A percentile compares a stretch with the other conserved stretches of the same genome.
Evolutionary conservation across 257 asterid species (phyloP).

Genomic region (Solanum raphanifolium): DNA sequence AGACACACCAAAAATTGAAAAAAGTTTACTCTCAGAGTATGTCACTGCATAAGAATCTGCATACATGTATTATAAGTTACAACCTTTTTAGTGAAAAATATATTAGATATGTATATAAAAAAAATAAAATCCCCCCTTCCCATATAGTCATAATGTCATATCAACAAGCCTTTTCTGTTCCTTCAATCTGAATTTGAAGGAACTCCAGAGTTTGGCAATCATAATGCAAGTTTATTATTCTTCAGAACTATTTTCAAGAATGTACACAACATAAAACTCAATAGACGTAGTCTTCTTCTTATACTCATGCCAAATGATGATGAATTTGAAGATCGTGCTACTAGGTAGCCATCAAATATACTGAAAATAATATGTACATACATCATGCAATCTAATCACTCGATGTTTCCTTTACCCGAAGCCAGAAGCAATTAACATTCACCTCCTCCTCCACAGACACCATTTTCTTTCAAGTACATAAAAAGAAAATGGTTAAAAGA

Average conservation of each 20-base stretch:
- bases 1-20: neutral
- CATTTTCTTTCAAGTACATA: neutral
- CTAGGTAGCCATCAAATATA: neutral
- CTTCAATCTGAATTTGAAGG: neutral
- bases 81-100: neutral
- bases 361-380: neutral
- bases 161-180: neutral
- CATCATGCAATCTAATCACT: neutral
- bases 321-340: neutral
- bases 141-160: neutral
- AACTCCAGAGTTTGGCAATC: neutral
- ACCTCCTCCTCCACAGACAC: neutral
- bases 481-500: neutral
- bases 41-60: neutral
- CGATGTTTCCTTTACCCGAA: neutral
- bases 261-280: neutral
- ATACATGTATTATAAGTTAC: neutral
- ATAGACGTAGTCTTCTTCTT: neutral
- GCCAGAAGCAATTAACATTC: neutral
- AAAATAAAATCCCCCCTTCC: neutral
- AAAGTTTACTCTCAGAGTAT: neutral
- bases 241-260: neutral
- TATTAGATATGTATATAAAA: neutral
- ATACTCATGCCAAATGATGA: neutral
- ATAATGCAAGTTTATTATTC: neutral